Base-by-base conservation (phyloP, 2,329 filamentous ascomycete species). In the Leptographium radiaticola region DNA sequence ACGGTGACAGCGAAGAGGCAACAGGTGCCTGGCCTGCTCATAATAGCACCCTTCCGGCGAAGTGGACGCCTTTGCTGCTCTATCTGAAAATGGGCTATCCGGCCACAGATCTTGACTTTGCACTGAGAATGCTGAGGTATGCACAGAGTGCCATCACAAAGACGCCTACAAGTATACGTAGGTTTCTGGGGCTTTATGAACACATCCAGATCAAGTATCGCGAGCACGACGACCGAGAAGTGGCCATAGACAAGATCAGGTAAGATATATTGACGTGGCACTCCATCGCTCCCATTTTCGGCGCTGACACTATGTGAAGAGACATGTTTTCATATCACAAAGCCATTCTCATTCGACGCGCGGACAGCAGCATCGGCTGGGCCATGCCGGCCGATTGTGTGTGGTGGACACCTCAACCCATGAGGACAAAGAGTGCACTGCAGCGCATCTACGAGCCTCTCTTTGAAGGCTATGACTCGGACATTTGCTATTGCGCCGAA, bases 101-200 rank as follows among this genome's bases (percentile, higher is more conserved):
- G 7, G 7, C 39, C 12, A 53, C 34, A 6, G 53, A 57, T 39
- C 43, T 60, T 12, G 47, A 55, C 6, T 62, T 62, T 51, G 57
- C 58, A 2, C 45, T 60, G 49, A 39, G 46, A 18, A 60, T 62
- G 53, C 49, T 62, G 40, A 52, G 42, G 16, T 57, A 54, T 38
- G 55, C 49, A 6, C 11, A 53, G 20, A 39, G 18, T 18, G 25
- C 11, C 4, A 46, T 52, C 15, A 31, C 16, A 36, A 33, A 36
- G n/a, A 20, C 11, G 4, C 51, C 51, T 16, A 49, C 36, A 8
- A 18, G 25, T n/a, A 30, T 25, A 38, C 33, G 15, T 9, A 52
- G 53, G 40, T 42, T 62, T 12, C 60, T 58, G 38, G 46, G 49
- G 16, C 45, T 62, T 30, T 62, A 62, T 33, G 18, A 55, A 12